A percentile compares a stretch with the other conserved stretches of the same genome.
These are phyloP conservation scores for Apodospora peruviana DNA, from an alignment of 495 filamentous ascomycete species.

Conservation along the genomic window DNA sequence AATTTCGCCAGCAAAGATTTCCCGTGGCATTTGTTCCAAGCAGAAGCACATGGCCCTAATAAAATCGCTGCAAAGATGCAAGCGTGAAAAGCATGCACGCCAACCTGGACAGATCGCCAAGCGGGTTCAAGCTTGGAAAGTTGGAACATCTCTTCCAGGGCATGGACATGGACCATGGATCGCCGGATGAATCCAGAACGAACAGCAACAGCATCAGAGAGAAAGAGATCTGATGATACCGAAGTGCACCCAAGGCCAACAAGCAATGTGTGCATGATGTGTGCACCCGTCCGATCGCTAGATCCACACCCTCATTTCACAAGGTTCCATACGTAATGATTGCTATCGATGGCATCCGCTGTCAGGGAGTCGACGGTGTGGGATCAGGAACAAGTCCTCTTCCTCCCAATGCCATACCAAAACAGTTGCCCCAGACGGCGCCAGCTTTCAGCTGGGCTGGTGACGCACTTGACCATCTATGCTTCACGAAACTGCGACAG, in stretches of 20 bases:
- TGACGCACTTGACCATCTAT: not conserved
- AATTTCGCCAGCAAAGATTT: constrained; percentile 15
- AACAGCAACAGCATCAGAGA: too few relatives aligned
- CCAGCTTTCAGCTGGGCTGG: too few relatives aligned
- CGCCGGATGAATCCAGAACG: constrained; percentile 15
- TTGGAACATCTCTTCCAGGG: constrained; percentile 9
- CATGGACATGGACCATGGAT: too few relatives aligned
- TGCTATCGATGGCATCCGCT: not conserved
- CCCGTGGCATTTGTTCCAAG: constrained; percentile 2
- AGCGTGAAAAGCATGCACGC: too few relatives aligned
- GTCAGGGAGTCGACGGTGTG: too few relatives aligned
- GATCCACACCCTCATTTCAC: constrained; percentile 15
- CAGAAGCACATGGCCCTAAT: too few relatives aligned
- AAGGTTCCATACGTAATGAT: not conserved
- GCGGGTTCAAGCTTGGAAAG: constrained; percentile 6
- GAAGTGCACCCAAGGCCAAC: too few relatives aligned
- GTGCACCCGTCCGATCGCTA: constrained; percentile 1
- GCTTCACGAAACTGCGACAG: not conserved
- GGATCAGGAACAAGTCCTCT: too few relatives aligned
- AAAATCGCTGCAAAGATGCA: too few relatives aligned
- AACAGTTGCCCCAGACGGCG: too few relatives aligned
- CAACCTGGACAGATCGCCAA: not conserved
- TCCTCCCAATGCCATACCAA: too few relatives aligned
- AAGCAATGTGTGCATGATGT: not conserved
- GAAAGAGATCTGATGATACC: too few relatives aligned